Conservation (phyloP, 371 early-diverging fungal genomes). For the Mortierella sp. region DNA sequence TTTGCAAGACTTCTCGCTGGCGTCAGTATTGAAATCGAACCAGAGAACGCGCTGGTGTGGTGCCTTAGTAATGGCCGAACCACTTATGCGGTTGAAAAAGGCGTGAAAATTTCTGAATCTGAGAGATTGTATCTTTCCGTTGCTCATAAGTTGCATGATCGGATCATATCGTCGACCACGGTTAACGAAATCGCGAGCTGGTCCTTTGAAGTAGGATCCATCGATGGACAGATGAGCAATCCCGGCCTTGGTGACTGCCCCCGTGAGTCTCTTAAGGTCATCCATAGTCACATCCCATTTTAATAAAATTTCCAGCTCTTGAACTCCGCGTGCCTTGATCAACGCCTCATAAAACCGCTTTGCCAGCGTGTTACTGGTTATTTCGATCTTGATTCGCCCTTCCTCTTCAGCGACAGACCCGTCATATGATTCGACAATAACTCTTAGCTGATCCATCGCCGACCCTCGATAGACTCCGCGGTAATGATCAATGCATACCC, state of each 20-base stretch:
- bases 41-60: background rate
- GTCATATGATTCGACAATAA: background rate
- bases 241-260: background rate
- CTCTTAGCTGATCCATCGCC: background rate
- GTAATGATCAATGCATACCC: constrained; percentile 31
- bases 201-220: constrained; percentile 8
- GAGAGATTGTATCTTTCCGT: constrained; percentile 4
- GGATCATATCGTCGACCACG: constrained; percentile 16
- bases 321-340: constrained; percentile 4
- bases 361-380: background rate
- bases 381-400: background rate
- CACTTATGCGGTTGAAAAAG: background rate
- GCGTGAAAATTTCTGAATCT: background rate
- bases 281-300: constrained; percentile 17
- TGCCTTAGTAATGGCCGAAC: background rate
- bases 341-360: constrained; percentile 8
- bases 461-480: constrained; percentile 4
- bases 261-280: constrained; percentile 5
- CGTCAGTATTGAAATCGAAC: background rate
- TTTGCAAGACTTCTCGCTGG: background rate
- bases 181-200: constrained; percentile 11
- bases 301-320: constrained; percentile 5
- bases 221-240: constrained; percentile 7
- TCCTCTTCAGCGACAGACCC: background rate
- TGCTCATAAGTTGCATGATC: constrained; percentile 7